Percentiles rank a stretch among this genome's conserved stretches.
These are phyloP conservation scores for Ceratocystis harringtonii DNA, from an alignment of 2,329 filamentous ascomycete species.

Conservation along the genomic window DNA sequence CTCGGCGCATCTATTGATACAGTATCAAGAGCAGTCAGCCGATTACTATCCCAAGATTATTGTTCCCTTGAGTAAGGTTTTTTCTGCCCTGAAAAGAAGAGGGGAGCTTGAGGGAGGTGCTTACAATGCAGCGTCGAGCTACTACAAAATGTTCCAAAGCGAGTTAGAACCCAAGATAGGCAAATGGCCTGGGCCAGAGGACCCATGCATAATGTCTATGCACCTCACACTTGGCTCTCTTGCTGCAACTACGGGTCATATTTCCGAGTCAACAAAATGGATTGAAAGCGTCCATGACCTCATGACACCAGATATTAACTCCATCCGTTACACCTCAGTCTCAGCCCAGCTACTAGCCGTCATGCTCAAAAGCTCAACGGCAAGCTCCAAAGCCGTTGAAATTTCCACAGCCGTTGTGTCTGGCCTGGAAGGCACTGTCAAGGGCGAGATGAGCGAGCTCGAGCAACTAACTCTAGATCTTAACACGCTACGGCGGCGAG, in stretches of 20 bases:
- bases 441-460: slow-evolving; percentile 43
- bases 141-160: slow-evolving; percentile 13
- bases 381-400: slow-evolving; percentile 26
- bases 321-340: slow-evolving; percentile 35
- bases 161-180: slow-evolving; percentile 16
- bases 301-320: slow-evolving; percentile 29
- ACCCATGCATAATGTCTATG: slow-evolving; percentile 27
- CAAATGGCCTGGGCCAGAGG: slow-evolving; percentile 15
- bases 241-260: slow-evolving; percentile 31
- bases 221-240: slow-evolving; percentile 39
- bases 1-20: slow-evolving; percentile 14
- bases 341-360: slow-evolving; percentile 41
- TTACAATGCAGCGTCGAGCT: slow-evolving; percentile 9
- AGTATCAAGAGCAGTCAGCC: slow-evolving; percentile 9
- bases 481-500: slow-evolving; percentile 39
- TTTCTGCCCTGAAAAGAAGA: slow-evolving; percentile 14
- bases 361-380: slow-evolving; percentile 32
- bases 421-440: slow-evolving; percentile 42
- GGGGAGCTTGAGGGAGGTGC: slow-evolving; percentile 12
- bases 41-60: slow-evolving; percentile 16
- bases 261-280: slow-evolving; percentile 42
- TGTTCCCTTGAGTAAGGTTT: slow-evolving; percentile 15
- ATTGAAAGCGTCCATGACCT: slow-evolving; percentile 31
- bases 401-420: slow-evolving; percentile 36
- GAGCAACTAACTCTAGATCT: slow-evolving; percentile 46